Evolutionary conservation across 2,329 filamentous ascomycete species (phyloP), one percentile per base, ranked within the genome.

Genomic region (Colletotrichum cuscutae): DNA sequence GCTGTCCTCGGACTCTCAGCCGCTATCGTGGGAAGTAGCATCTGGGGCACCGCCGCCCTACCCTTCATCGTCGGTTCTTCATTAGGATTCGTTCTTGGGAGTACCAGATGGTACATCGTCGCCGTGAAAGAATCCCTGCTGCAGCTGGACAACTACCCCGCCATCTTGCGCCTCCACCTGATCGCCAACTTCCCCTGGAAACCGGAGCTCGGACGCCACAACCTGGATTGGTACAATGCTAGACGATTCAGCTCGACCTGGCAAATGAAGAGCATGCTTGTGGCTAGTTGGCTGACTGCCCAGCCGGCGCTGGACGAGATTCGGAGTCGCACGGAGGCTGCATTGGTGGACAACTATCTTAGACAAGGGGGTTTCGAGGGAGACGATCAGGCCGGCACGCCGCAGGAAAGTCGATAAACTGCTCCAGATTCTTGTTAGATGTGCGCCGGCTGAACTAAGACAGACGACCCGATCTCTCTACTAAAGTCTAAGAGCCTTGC

Each of bases 141-240:
- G 15, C 74, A 78, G 62, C 67, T 77, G 53, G 61, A 69, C 19
- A 72, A 69, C n/a, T 74, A 78, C 35, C 76, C 76, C 4, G 65
- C 74, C 2, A 68, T 78, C 24, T 59, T 78, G 22, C 68, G 76
- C 3, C 72, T 77, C 12, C 76, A 77, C 52, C 60, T 78, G 26
- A 65, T 75, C 6, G 63, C 72, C 62, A 78, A 78, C 15, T 78
- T 77, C 32, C 76, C 76, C 6, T 77, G 76, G 72, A 58, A 75
- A 26, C 64, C 70, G 3, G 63, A 74, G 30, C 74, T 76, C 15
- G 37, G 69, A 13, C 61, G 65, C 9, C 61, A 67, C 1, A 61
- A 61, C 5, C 1, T 73, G 1, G 64, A 59, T 2, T 76, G 75
- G 73, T 76, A 69, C 9, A 75, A 63, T 7, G 58, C 49, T 24